Conservation (phyloP, 768 basidiomycete species). For the Lactarius tabidus region DNA sequence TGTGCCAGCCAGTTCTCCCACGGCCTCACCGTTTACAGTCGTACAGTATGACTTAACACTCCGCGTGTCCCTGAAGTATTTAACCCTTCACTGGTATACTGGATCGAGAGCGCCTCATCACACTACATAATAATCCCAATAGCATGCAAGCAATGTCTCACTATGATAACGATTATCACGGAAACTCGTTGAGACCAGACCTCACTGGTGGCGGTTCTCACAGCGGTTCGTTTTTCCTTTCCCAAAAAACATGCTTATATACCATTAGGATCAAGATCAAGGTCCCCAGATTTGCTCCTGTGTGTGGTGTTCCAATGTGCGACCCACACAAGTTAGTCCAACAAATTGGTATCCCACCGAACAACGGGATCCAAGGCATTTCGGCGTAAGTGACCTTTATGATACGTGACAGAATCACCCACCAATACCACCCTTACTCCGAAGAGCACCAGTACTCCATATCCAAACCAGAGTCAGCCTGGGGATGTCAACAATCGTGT, state of each 20-base stretch:
- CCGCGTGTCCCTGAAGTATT: conserved; percentile 15
- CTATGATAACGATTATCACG: conserved; percentile 20
- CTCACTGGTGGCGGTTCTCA: conserved; percentile 20
- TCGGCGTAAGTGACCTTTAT: neutral
- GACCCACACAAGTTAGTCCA: too few species aligned
- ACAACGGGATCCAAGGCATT: neutral
- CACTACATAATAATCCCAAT: conserved; percentile 24
- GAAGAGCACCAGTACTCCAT: neutral
- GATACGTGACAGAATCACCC: too few species aligned
- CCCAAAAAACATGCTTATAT: too few species aligned
- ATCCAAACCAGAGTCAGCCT: neutral
- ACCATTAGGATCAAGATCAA: too few species aligned
- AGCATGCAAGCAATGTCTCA: conserved; percentile 26
- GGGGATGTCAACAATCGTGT: neutral
- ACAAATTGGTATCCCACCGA: neutral
- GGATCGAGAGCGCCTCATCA: conserved; percentile 11
- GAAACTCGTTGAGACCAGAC: conserved; percentile 18
- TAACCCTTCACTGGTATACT: conserved; percentile 9
- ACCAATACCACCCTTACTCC: neutral
- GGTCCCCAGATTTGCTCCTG: too few species aligned
- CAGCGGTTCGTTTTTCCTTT: conserved; percentile 24
- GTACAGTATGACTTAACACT: neutral
- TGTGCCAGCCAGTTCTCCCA: too few species aligned
- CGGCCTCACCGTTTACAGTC: neutral
- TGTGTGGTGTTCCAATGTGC: too few species aligned